Base-by-base conservation (phyloP, 2,329 filamentous ascomycete genomes). In the Fusarium lyarnte region DNA sequence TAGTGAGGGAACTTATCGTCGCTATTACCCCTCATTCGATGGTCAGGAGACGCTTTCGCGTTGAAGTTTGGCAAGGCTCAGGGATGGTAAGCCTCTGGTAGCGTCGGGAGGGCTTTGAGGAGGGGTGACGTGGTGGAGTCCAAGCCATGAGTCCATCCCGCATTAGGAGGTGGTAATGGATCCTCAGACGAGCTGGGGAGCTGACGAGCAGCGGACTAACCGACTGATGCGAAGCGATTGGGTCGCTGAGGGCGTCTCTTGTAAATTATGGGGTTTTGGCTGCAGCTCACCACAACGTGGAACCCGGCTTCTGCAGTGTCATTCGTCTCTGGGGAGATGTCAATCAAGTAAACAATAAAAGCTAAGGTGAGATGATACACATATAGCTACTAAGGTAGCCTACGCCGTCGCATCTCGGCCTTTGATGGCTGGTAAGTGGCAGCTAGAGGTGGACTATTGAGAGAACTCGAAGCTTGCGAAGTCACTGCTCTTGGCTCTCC, bases 91-190 rank as follows among this genome's bases (percentile, higher is more conserved):
- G 65, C 46, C 59, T 63, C 25, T 64, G 53, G 52, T 52, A 66
- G 63, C 63, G 41, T 63, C 58, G 36, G 58, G 33, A 60, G 52
- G 46, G 55, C 42, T 58, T 57, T 58, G 70, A 42, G 68, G 72
- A 66, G 64, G 70, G 75, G 73, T 76, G 75, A 70, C 66, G 75
- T 66, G 61, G 75, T 77, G 75, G 75, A 77, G 74, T 66, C 58
- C 45, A 65, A 73, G 43, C 55, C 51, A 49, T 71, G 57, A 58
- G 65, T 52, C 76, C 67, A 76, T 74, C 64, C 76, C 75, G 58
- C 70, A 72, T 77, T 77, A 67, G 75, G 73, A 60, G 49, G 33
- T 51, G 66, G 57, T 58, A 61, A 69, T 65, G 46, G 67, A 63
- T 51, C 53, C 46, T 55, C 63, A 64, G 54, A 61, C 68, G 61